Evolutionary conservation across 495 filamentous ascomycete species (phyloP), one percentile per base, ranked within the genome.

Genomic region (Aspergillus biplanus): DNA sequence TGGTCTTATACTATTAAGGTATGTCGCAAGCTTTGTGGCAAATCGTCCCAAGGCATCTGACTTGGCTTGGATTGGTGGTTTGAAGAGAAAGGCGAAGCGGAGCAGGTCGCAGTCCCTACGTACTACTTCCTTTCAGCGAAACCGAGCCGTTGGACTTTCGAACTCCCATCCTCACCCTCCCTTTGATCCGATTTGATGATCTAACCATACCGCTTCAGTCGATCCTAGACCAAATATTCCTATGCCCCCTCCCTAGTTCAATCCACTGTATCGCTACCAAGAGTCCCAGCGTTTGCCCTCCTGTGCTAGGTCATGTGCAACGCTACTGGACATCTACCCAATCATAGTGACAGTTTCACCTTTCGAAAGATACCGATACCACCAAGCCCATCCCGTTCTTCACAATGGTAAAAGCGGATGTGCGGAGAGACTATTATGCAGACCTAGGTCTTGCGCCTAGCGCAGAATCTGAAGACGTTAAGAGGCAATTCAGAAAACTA

Each of bases 401-500:
- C 76, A 87, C 65, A 44, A 94, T 94, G 90, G 89, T 88, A 62
- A 92, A 91, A 76, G 76, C 84, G 58, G 91, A 94, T 65, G 79
- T 86, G 63, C 83, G 82, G 62, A 83, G 85, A 69, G 88, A 97
- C 75, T 97, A 96, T 80, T 97, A 97, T 75, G 86, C 86, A 47
- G 93, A 96, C 76, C 82, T 97, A 34, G 90, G 89, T 55, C 71
- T 96, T 11, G 67, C 80, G 0, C 73, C 85, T 7, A 80, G 77
- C 60, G 90, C 90, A 39, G 85, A 89, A 63, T 67, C 81, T 5
- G 83, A 85, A 5, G 91, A 95, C 42, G 86, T 97, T 67, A 95
- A 92, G 75, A 93, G 87, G 77, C 89, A 92, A 67, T 97, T 92
- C 78, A 85, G 87, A 67, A 93, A 92, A 75, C 82, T 96, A 67